These are phyloP conservation scores for Bisporella sp. DNA, from an alignment of 2,329 filamentous ascomycete species.

Conservation along the genomic window DNA sequence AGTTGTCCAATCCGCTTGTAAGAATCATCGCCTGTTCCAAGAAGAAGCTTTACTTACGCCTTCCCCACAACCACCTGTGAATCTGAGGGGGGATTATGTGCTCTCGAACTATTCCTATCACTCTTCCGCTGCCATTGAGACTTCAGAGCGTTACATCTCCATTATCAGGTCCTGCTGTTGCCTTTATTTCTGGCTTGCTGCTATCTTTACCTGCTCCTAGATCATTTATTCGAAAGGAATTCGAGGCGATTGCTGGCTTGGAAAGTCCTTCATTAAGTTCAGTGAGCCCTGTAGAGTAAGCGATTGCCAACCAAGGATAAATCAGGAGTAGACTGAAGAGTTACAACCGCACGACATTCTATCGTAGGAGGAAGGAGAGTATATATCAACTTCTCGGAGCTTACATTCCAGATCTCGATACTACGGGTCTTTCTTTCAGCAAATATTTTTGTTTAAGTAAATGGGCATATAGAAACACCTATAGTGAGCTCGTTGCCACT, in stretches of 20 bases:
- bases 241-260: slow-evolving; percentile 65
- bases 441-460: slow-evolving; percentile 90
- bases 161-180: slow-evolving; percentile 69
- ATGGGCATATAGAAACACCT: slow-evolving; percentile 82
- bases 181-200: slow-evolving; percentile 83
- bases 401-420: slow-evolving; percentile 97
- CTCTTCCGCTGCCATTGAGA: slow-evolving; percentile 77
- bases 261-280: slow-evolving; percentile 59
- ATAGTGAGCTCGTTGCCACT: slow-evolving; percentile 66
- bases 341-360: slow-evolving; percentile 74
- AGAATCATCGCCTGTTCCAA: slow-evolving; percentile 83
- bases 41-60: slow-evolving; percentile 86
- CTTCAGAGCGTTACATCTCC: slow-evolving; percentile 97
- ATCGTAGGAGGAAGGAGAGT: slow-evolving; percentile 73
- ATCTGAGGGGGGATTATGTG: slow-evolving; percentile 67
- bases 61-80: slow-evolving; percentile 51
- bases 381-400: slow-evolving; percentile 84
- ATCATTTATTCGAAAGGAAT: slow-evolving; percentile 86
- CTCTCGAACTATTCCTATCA: slow-evolving; percentile 80
- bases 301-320: slow-evolving; percentile 78
- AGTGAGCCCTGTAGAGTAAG: slow-evolving; percentile 75
- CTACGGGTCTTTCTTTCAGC: slow-evolving; percentile 80
- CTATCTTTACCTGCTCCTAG: slow-evolving; percentile 84
- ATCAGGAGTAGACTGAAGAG: slow-evolving; percentile 75
- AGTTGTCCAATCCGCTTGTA: slow-evolving; percentile 88